Base-by-base conservation (phyloP, 495 filamentous ascomycete species). In the Podospora bellae-mahoneyi region DNA sequence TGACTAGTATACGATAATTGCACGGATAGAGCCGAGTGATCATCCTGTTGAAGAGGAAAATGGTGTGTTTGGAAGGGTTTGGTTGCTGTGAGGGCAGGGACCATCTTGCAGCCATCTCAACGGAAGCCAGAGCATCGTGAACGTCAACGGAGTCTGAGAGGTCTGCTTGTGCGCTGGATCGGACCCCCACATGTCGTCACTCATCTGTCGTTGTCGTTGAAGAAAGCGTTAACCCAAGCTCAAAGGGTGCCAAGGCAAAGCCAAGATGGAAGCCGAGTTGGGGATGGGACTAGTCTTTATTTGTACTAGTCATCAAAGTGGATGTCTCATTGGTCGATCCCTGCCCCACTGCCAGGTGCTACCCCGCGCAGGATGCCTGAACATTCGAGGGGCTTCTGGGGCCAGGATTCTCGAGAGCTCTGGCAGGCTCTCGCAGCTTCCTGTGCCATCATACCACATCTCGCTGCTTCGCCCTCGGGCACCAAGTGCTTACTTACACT, bases 361-460 rank as follows among this genome's bases (percentile, higher is more conserved):
- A 48, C 39, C 39, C 39, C 39, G 39, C 30, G 30, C 39, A 48
- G 39, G 39, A 48, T 32, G 39, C 39, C 39, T 48, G 39, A 48
- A 48, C 39, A 48, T 48, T 48, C 39, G 39, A 48, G 39, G 39
- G 39, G 39, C 39, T 48, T 48, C 39, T 48, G 39, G 39, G 13
- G 39, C 39, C 9, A 48, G 39, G 39, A 48, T 48, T 48, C 39
- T 48, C 9, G 13, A 48, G 13, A 2, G 39, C 30, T 32, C 7
- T 59, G 67, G 73, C 67, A 60, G 60, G 66, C 55, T 60, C 72
- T 30, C 27, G 70, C 32, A 64, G 48, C 53, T 27, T 16, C 66
- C 62, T 48, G 68, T 53, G 55, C 54, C 66, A 67, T 73, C 70
- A 64, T 64, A 62, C 65, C 61, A 64, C 65, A 73, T 71, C 69